phyloP scores from a whole-genome alignment of 1,139 yeast species.

The Candida tetrigidarum region DNA sequence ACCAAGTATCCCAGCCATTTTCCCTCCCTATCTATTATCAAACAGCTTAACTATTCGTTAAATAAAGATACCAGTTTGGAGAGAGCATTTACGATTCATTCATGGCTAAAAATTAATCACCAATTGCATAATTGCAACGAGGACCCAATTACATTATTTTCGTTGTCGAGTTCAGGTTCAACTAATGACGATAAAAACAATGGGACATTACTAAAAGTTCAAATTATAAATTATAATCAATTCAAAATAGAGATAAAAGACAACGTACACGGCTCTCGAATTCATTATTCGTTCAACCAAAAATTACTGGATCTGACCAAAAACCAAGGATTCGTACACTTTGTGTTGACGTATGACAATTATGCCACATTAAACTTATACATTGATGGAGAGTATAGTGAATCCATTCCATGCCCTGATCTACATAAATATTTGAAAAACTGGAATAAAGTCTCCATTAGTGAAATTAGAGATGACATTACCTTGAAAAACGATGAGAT shows the following conservation, averaged over 20 bases:
- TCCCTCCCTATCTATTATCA: slow-evolving; percentile 35
- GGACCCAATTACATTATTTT: slow-evolving; percentile 29
- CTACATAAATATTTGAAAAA: slow-evolving; percentile 28
- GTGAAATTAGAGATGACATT: slow-evolving; percentile 24
- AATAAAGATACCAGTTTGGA: slow-evolving; percentile 17
- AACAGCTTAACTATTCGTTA: slow-evolving; percentile 30
- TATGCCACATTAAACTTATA: slow-evolving; percentile 41
- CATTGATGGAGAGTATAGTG: slow-evolving; percentile 49
- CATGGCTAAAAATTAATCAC: slow-evolving; percentile 41
- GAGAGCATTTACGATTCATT: slow-evolving; percentile 32
- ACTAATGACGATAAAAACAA: slow-evolving; percentile 19
- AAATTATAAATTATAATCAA: slow-evolving; percentile 35
- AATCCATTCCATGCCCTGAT: slow-evolving; percentile 49
- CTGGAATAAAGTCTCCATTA: slow-evolving; percentile 48
- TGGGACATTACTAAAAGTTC: slow-evolving; percentile 25
- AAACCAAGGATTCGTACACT: slow-evolving; percentile 36
- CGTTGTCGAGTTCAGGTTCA: slow-evolving; percentile 32
- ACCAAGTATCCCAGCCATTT: slow-evolving; percentile 31
- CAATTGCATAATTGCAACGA: slow-evolving; percentile 16
- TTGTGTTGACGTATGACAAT: slow-evolving; percentile 43
- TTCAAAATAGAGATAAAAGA: slow-evolving; percentile 35
- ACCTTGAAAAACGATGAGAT: slow-evolving; percentile 28
- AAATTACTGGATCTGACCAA: slow-evolving; percentile 19
- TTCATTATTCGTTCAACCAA: slow-evolving; percentile 42
- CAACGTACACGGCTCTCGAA: slow-evolving; percentile 27